Base-by-base conservation (phyloP, 2,329 filamentous ascomycete species). In the Alternaria ventricosa region DNA sequence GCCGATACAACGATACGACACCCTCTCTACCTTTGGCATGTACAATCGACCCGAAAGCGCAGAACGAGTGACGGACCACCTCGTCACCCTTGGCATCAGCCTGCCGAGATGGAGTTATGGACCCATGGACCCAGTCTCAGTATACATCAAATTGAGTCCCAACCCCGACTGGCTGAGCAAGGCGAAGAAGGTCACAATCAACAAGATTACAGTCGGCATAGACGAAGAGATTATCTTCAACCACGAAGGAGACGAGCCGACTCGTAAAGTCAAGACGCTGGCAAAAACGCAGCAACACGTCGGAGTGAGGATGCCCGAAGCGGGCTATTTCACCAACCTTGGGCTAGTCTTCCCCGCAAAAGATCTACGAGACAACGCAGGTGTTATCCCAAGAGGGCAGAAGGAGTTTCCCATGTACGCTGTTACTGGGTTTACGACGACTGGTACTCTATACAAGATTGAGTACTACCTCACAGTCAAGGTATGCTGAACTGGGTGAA, bases 141-240 rank as follows among this genome's bases (percentile, higher is more conserved):
- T 98, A 56, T 97, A 97, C 80, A 94, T 99, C 79, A 97, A 97
- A 79, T 83, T 99, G 22, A 92, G 92, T 9, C 96, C 96, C 13
- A 98, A 98, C 73, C 90, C 90, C 28, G 93, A 97, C 79, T 97
- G 93, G 92, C 84, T 96, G 79, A 89, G 84, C 77, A 98, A 97
- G 80, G 94, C 95, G 51, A 93, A 90, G 78, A 92, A 92, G 77
- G 94, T 98, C 57, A 95, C 93, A 46, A 96, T 99, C 75, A 91
- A 94, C 76, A 96, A 96, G 76, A 96, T 99, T 71, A 97, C 94
- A 1, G 90, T 98, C 45, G 89, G 89, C 12, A 96, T 99, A 71
- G 96, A 98, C 76, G 96, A 99, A 81, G 95, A 98, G 78, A 97
- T 98, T 63, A 96, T 96, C n/a, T 99, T 92, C 82, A 98, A 99